Base-by-base conservation (phyloP, 2,329 filamentous ascomycete genomes). In the Emericellopsis atlantica region DNA sequence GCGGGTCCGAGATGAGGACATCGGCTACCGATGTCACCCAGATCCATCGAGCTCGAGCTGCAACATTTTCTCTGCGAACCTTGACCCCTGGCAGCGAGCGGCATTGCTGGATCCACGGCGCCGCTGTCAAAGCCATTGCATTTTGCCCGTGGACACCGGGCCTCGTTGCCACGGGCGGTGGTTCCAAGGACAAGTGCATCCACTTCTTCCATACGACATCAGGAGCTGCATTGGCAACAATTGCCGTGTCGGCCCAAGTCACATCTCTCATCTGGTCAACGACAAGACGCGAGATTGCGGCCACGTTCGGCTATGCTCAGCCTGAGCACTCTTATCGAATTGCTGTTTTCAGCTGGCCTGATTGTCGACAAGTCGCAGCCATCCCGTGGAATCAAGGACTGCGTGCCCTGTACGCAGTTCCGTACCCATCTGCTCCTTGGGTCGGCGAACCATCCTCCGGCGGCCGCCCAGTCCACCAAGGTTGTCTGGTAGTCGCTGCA, bases 111-210 rank as follows among this genome's bases (percentile, higher is more conserved):
- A 59, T 69, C 10, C 87, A 98, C 56, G 77, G 77, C 22, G 90
- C 90, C 1, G 92, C 92, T 3, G 84, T 96, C 49, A 98, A 98
- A 60, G 92, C 92, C 26, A 92, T 96, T 50, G 88, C 92, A 2
- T 96, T 96, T 60, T 94, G 90, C 47, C 90, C 92, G 0, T 98
- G 89, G 90, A 84, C 90, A 43, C 76, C 84, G 21, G 84, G 82
- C 4, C 71, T 98, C 5, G 62, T 98, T 32, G 92, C 92, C 12
- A 93, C 90, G 1, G 88, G 92, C 4, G 90, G 92, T 32, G 92
- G 92, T 21, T 90, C 85, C 36, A 94, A 93, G 53, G 90, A 98
- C 63, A 86, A 87, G 51, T 87, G 87, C 57, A 95, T 98, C 43
- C 89, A 94, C 61, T 98, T 98, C 65, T 95, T 84, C 60, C 89